Evolutionary conservation across 306 rosid species (phyloP).

Genomic region (Lathyrus tuberosus): DNA sequence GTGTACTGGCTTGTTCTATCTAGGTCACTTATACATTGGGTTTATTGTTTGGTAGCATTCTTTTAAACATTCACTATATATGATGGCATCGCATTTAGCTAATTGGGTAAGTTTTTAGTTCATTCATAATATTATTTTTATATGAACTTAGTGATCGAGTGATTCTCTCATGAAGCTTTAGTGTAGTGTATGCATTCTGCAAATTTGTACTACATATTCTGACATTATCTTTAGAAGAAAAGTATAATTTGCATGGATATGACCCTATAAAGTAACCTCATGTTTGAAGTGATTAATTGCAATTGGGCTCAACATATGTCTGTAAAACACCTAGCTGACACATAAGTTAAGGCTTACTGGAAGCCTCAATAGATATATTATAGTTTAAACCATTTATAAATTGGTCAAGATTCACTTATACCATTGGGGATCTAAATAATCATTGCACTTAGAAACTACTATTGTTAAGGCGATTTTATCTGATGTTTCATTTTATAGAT

Average conservation of each 20-base stretch:
- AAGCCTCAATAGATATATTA: conserved; percentile 1
- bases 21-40: conserved; percentile 7
- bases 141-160: conserved; percentile 7
- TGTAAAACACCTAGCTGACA: conserved; percentile 20
- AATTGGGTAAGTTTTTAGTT: background rate
- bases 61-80: background rate
- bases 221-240: background rate
- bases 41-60: conserved; percentile 6
- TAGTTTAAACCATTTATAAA: background rate
- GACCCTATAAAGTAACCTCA: background rate
- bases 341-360: conserved; percentile 9
- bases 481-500: background rate
- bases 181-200: background rate
- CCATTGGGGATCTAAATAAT: conserved; percentile 1
- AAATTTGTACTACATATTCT: conserved; percentile 15
- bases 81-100: background rate
- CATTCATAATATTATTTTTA: conserved; percentile 8
- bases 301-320: background rate
- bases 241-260: conserved; percentile 7
- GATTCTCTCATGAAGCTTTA: conserved; percentile 25
- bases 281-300: conserved; percentile 30
- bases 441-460: background rate
- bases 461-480: background rate
- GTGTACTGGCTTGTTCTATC: background rate
- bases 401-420: background rate